phyloP scores from a whole-genome alignment of 352 stramenopile genomes.

The Phytophthora podocarpi region DNA sequence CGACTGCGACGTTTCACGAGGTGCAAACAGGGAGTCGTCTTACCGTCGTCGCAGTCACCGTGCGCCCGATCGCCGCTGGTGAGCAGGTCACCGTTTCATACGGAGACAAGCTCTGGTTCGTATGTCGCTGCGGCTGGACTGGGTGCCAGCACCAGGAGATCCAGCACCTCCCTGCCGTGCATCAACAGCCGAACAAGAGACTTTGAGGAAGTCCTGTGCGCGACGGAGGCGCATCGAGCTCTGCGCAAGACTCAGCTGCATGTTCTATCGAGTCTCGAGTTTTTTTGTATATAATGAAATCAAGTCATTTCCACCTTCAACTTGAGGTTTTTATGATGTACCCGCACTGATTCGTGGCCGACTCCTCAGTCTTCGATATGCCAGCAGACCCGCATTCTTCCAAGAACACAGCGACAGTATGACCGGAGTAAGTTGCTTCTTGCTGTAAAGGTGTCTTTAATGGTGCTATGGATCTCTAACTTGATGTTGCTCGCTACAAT shows the following conservation, averaged over 20 bases:
- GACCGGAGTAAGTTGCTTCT: background rate
- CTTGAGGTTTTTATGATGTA: background rate
- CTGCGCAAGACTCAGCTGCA: too few relatives aligned
- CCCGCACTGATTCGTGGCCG: too few relatives aligned
- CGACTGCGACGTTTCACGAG: background rate
- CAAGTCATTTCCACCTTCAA: background rate
- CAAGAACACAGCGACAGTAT: too few relatives aligned
- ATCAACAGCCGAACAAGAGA: too few relatives aligned
- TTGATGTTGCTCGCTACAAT: too few relatives aligned
- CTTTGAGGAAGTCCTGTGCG: too few relatives aligned
- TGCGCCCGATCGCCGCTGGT: background rate
- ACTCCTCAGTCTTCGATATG: background rate
- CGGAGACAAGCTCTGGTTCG: background rate
- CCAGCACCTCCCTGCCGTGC: too few relatives aligned
- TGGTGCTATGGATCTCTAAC: too few relatives aligned
- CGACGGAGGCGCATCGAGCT: too few relatives aligned
- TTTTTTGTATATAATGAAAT: background rate
- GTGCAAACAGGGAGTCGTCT: background rate
- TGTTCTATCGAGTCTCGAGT: too few relatives aligned
- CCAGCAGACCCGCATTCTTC: background rate
- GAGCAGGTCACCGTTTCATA: background rate
- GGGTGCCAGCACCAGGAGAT: background rate
- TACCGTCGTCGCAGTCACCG: background rate
- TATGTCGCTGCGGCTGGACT: background rate
- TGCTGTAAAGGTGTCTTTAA: too few relatives aligned